Evolutionary conservation across 1,139 yeast species (phyloP), one percentile per base, ranked within the genome.

Genomic region (Blastobotrys buckinghamii): DNA sequence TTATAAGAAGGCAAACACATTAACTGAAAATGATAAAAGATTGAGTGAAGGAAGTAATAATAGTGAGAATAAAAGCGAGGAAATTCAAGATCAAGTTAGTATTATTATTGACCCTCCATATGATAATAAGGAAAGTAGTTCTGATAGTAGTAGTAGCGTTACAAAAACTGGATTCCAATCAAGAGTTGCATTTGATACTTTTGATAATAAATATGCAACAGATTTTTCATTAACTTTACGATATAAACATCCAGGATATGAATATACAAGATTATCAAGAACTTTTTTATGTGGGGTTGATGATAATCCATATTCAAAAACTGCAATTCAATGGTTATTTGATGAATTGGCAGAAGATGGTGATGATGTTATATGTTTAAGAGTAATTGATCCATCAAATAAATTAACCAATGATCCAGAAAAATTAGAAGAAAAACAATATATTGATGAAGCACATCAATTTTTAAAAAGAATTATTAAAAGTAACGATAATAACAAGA

Each of bases 251-350:
- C 73, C 74, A 13, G 76, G 74, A 29, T 83, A 77, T 64, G 68
- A 67, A 46, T 81, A 74, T 56, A 68, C 77, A 45, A 67, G 85
- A 39, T 74, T 77, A 50, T 79, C 82, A 50, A 75, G 85, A 55
- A 80, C 88, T 3, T 77, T 78, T 53, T 66, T 83, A 49, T 74
- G 81, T 24, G 88, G 87, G 1, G 80, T 72, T 55, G 81, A 80
- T 60, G 74, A 74, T 40, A 81, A 79, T 54, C 66, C 67, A 26
- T 81, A 79, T 58, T 78, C 84, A 9, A 66, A 77, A 26, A 72
- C 73, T 44, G 87, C 88, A 1, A 68, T 82, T 26, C 78, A 74
- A 52, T 83, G 89, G 89, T 68, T 82, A 9, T 69, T 83, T 50
- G 82, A 79, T 49, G 83, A 82, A 56, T 72, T 82, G 69, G 72